These are phyloP conservation scores for Mycena sp. DNA, from an alignment of 1,284 basidiomycete genomes.

Conservation along the genomic window DNA sequence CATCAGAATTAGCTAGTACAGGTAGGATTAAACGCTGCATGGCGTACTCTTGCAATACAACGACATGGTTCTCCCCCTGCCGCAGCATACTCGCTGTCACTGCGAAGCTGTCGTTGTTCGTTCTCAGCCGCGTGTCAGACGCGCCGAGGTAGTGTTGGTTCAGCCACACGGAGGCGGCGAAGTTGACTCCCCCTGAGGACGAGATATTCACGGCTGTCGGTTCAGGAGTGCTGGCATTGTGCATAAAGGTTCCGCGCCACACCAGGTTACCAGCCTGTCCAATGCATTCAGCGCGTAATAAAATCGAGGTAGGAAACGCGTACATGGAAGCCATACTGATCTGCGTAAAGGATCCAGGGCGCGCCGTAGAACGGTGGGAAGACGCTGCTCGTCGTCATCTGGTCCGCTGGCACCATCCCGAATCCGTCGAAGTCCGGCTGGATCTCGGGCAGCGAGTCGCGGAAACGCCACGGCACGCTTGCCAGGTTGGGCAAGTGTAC, in stretches of 20 bases:
- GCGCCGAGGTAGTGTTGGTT: conserved; percentile 59
- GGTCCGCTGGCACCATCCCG: conserved; percentile 38
- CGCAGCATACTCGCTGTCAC: conserved; percentile 12
- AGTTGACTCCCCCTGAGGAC: conserved; percentile 56
- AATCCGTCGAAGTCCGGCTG: conserved; percentile 57
- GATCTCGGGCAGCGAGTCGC: conserved; percentile 77
- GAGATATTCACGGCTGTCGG: conserved; percentile 50
- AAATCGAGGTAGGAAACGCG: not conserved
- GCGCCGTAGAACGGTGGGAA: conserved; percentile 31
- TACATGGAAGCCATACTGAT: conserved; percentile 25
- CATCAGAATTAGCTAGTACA: not conserved
- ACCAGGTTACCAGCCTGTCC: conserved; percentile 60
- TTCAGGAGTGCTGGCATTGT: conserved; percentile 52
- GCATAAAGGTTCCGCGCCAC: conserved; percentile 52
- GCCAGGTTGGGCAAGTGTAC: conserved; percentile 5
- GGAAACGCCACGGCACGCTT: conserved; percentile 15
- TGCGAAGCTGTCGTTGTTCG: conserved; percentile 21
- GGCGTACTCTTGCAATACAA: conserved; percentile 26
- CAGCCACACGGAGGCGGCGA: conserved; percentile 61
- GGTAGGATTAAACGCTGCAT: not conserved
- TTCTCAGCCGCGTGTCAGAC: conserved; percentile 40
- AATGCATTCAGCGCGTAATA: conserved; percentile 45
- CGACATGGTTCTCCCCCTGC: conserved; percentile 20
- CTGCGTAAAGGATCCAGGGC: conserved; percentile 26
- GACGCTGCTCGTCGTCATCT: conserved; percentile 46